Evolutionary conservation across 1,284 basidiomycete species (phyloP), one percentile per base, ranked within the genome.

Genomic region (Papiliotrema nemorosa): DNA sequence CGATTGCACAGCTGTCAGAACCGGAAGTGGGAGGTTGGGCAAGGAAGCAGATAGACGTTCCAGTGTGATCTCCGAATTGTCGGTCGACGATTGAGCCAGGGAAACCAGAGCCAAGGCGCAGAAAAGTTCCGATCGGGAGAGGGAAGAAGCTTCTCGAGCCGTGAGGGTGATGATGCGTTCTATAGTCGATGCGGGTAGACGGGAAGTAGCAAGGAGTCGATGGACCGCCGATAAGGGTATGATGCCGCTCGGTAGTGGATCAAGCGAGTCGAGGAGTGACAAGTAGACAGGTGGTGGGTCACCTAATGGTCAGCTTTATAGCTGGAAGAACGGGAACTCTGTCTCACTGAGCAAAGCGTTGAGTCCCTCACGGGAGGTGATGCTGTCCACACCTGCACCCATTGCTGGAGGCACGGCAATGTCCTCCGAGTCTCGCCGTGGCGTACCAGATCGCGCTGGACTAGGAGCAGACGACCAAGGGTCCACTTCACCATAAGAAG

Each of bases 91-190:
- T 55, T 62, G 90, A n/a, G 88, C 88, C 20, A 91, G 76, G 5
- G 88, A 88, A 47, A 88, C 87, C 14, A 94, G 79, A 10, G 88
- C 89, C 18, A 94, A 73, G 14, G 90, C 86, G 25, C 90, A 86
- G 69, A 88, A 92, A 76, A 92, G 90, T 66, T 93, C 90, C 50
- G 85, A 80, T 59, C 83, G 87, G 10, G 87, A 87, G 38, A 93
- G 85, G 34, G 61, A 57, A 5, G 64, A 59, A 26, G 56, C 58
- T 24, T 69, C 57, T 14, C 66, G 60, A n/a, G 62, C 56, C 26
- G 66, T 64, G 7, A 72, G 57, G 41, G 57, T 56, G 44, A 69
- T 53, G 34, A 67, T 69, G 58, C 64, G 45, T 63, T 94, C 90
- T 49, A 92, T 81, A 7, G 83, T 87, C 13, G 84, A 80, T 21